Evolutionary conservation across 1,139 yeast species (phyloP).

Genomic region (Yamadazyma siamensis): DNA sequence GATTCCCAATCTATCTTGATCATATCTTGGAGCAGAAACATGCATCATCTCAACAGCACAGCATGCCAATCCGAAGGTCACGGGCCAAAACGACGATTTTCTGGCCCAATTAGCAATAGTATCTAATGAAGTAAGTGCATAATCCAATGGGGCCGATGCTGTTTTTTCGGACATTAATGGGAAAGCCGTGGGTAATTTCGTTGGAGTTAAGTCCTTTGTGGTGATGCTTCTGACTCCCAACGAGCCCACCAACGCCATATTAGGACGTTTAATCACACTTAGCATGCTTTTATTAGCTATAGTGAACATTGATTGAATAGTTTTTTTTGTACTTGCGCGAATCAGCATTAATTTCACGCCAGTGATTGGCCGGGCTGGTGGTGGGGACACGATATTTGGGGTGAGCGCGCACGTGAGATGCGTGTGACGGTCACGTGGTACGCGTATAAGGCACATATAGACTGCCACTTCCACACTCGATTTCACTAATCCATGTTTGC

Average conservation of each 20-base stretch:
- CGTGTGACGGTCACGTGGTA: too few relatives aligned
- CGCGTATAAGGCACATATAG: too few relatives aligned
- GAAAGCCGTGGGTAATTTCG: constrained; percentile 39
- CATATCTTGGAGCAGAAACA: constrained; percentile 87
- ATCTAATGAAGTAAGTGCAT: constrained; percentile 81
- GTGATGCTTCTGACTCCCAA: constrained; percentile 27
- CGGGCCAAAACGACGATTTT: constrained; percentile 92
- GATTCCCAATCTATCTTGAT: constrained; percentile 89
- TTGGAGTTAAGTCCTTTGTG: constrained; percentile 45
- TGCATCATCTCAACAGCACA: constrained; percentile 98
- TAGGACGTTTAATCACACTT: constrained; percentile 10
- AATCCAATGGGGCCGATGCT: constrained; percentile 59
- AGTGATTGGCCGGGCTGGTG: constrained; percentile 14
- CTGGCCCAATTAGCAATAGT: constrained; percentile 90
- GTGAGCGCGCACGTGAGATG: not conserved
- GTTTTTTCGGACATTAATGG: constrained; percentile 46
- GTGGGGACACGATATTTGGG: constrained; percentile 4
- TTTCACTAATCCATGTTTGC: too few relatives aligned
- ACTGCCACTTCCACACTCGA: too few relatives aligned
- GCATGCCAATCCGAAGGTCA: constrained; percentile 87
- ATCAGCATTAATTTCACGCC: constrained; percentile 16
- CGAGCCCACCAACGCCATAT: constrained; percentile 8
- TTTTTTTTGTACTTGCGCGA: constrained; percentile 10
- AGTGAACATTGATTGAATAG: constrained; percentile 8
- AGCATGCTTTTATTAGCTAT: constrained; percentile 7